phyloP scores from a whole-genome alignment of 371 early-diverging fungal genomes.

The Quaeritorhiza haematococci region DNA sequence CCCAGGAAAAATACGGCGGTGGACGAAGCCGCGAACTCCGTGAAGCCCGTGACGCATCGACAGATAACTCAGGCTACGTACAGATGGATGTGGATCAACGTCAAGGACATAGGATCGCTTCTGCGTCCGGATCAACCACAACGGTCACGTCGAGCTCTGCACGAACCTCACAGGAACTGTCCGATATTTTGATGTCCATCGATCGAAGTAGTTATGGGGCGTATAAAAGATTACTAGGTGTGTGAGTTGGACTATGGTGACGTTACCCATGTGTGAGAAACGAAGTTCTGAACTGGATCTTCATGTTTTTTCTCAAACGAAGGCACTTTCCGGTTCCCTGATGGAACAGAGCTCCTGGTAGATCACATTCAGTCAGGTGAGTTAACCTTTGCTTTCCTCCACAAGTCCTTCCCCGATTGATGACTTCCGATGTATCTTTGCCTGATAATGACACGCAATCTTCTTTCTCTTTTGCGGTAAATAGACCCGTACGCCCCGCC shows the following conservation, averaged over 20 bases:
- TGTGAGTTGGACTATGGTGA: no score
- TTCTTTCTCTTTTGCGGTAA: constrained; percentile 14
- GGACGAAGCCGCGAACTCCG: constrained; percentile 2
- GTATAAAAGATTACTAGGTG: constrained; percentile 11
- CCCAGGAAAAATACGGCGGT: constrained; percentile 19
- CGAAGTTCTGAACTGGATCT: no score
- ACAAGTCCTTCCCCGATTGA: no score
- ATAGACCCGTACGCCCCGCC: constrained; percentile 47
- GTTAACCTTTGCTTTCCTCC: no score
- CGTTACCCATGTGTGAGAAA: no score
- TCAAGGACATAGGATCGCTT: not conserved
- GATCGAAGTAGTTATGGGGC: constrained; percentile 8
- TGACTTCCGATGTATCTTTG: no score
- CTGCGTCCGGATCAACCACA: no score
- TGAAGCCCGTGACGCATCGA: constrained; percentile 4
- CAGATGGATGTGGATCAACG: not conserved
- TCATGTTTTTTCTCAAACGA: no score
- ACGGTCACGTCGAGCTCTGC: no score
- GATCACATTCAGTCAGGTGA: constrained; percentile 14
- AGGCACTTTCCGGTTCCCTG: not conserved
- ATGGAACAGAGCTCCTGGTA: constrained; percentile 7
- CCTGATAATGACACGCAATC: not conserved
- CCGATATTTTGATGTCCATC: not conserved
- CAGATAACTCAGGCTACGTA: not conserved
- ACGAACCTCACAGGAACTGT: no score